Percentiles rank a stretch among this genome's conserved stretches.
phyloP scores from a whole-genome alignment of 768 basidiomycete species.

The Pilatotrama ljubarskyi region DNA sequence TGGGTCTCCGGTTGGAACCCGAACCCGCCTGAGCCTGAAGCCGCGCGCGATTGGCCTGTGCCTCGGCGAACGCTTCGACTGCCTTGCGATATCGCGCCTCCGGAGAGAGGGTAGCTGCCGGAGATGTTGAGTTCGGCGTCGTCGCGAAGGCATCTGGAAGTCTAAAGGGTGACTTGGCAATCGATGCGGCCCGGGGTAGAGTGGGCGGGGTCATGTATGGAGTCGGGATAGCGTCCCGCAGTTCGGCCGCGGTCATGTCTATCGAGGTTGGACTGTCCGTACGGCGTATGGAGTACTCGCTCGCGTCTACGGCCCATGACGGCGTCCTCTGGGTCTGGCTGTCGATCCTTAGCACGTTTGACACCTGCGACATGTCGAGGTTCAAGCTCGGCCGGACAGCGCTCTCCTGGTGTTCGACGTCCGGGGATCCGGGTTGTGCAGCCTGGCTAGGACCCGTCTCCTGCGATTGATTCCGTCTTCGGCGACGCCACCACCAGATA shows the following conservation, averaged over 20 bases:
- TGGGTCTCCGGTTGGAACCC: not conserved
- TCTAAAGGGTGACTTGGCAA: not conserved
- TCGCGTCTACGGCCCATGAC: constrained; percentile 14
- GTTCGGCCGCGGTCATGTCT: constrained; percentile 16
- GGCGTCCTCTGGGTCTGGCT: not conserved
- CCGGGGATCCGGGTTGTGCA: constrained; percentile 13
- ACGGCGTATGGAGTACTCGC: not conserved
- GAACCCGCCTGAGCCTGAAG: not conserved
- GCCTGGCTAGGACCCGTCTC: constrained; percentile 16
- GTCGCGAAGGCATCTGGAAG: not conserved
- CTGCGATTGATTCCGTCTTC: not conserved
- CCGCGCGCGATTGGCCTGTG: constrained; percentile 21
- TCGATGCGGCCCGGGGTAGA: not conserved
- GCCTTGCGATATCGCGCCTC: constrained; percentile 18
- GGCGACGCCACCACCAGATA: constrained; percentile 27
- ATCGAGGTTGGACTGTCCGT: constrained; percentile 17
- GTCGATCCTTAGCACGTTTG: not conserved
- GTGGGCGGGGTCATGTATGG: constrained; percentile 11
- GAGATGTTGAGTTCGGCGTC: constrained; percentile 19
- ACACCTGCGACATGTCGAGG: constrained; percentile 14
- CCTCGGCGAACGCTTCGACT: constrained; percentile 20
- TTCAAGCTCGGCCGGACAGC: constrained; percentile 5
- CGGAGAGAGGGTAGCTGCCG: constrained; percentile 13
- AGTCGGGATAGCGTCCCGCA: constrained; percentile 1
- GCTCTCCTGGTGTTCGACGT: not conserved